Percentiles rank a stretch among this genome's conserved stretches.
Conservation (phyloP, 2,329 filamentous ascomycete species). For the Penicillium hordei region DNA sequence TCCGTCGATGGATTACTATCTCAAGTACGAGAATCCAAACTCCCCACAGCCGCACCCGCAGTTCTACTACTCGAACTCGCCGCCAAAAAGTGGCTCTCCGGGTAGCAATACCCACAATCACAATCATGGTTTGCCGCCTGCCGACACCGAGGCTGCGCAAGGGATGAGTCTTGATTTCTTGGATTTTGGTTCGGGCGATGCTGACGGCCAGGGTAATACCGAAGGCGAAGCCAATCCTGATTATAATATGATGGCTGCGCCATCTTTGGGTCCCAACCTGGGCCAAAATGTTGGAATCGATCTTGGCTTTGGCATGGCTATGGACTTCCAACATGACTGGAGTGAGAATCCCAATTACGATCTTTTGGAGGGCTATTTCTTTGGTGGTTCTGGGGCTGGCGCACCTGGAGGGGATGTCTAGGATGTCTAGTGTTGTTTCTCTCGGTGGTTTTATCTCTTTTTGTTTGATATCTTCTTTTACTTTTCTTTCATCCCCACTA, state of each 20-base stretch:
- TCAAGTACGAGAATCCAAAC: constrained; percentile 37
- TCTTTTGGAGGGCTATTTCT: constrained; percentile 58
- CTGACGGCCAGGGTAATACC: constrained; percentile 26
- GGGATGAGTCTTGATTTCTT: constrained; percentile 56
- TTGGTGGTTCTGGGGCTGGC: constrained; percentile 46
- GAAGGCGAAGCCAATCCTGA: constrained; percentile 33
- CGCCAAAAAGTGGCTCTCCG: constrained; percentile 36
- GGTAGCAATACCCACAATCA: constrained; percentile 26
- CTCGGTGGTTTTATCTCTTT: not conserved
- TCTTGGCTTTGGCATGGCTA: constrained; percentile 47
- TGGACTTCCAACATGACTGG: constrained; percentile 51
- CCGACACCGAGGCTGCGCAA: constrained; percentile 24
- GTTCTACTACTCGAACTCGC: constrained; percentile 37
- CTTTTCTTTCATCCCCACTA: constrained; percentile 5
- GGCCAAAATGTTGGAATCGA: constrained; percentile 46
- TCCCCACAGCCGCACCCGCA: constrained; percentile 35
- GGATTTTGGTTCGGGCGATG: constrained; percentile 48
- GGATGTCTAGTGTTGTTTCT: not conserved
- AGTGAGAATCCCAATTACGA: constrained; percentile 50
- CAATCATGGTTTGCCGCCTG: constrained; percentile 22
- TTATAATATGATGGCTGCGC: constrained; percentile 31
- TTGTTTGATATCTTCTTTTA: not conserved
- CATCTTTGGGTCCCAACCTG: constrained; percentile 30
- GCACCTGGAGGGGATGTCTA: constrained; percentile 24
- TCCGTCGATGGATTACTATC: constrained; percentile 36